Base-by-base conservation (phyloP, 331 rosid species). In the Telfairia occidentalis region DNA sequence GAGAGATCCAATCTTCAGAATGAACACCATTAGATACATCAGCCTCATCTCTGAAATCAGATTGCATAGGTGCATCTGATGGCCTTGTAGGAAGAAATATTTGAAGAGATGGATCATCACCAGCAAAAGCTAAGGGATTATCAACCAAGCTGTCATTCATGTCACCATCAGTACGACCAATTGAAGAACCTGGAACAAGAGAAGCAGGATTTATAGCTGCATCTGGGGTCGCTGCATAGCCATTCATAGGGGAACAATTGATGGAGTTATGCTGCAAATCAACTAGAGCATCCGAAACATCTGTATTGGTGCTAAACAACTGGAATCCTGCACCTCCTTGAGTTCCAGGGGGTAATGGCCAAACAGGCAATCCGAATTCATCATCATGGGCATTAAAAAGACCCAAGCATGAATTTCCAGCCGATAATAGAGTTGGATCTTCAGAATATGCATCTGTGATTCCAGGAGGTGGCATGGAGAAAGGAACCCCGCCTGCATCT, bases 71-170 rank as follows among this genome's bases (percentile, higher is more conserved):
- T 58, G 87, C 86, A 78, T 84, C 96, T 10, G 84, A 85, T 26
- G 97, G 97, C 78, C 85, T 92, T 26, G 97, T 86, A 69, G 99
- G 99, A 78, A 95, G 99, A 89, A 95, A 95, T 45, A 95, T 90
- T 83, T 95, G 96, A 74, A 95, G 99, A 4, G 99, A 84, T 50
- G 97, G 97, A 80, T 95, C 99, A 37, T 92, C 90, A 75, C 92
- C 89, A 49, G 87, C 80, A 86, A 92, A 89, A 55, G 91, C 88
- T 83, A 95, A 80, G 18, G 97, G 90, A 81, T 92, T 89, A 79
- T 90, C 96, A 59, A 95, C 96, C 81, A 92, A 90, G 37, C 96
- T 95, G 79, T 83, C 92, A 32, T 90, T 89, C 82, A 92, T 78
- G 77, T 89, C 96, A 69, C 86, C 40, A 73, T 92, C 96, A 54